Conservation (phyloP, 257 asterid genomes). For the Scutellaria minor region DNA sequence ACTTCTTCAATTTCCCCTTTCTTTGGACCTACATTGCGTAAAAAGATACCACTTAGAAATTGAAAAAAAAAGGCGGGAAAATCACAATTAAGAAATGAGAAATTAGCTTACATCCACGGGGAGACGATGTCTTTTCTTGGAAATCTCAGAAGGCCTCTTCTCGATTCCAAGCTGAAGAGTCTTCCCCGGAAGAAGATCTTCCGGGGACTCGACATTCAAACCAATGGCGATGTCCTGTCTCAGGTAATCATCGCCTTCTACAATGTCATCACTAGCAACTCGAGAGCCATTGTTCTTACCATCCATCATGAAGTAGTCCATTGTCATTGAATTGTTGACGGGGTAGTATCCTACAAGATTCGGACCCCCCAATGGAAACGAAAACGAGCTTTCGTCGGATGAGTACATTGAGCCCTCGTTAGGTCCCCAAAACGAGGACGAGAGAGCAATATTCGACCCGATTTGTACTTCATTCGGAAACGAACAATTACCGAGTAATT, state of each 20-base stretch:
- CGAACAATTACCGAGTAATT: conserved; percentile 52
- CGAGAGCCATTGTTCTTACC: conserved; percentile 24
- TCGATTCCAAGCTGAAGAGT: conserved; percentile 27
- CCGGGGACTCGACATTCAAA: conserved; percentile 34
- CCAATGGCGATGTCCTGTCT: conserved; percentile 50
- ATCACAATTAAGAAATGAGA: neutral
- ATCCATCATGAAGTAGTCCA: conserved; percentile 20
- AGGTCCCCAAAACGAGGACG: conserved; percentile 40
- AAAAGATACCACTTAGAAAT: conserved; percentile 28
- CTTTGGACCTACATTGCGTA: conserved; percentile 46
- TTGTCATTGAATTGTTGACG: conserved; percentile 30
- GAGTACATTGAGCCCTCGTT: conserved; percentile 32
- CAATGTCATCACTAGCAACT: neutral
- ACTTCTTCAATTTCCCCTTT: conserved; percentile 51
- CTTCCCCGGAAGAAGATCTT: conserved; percentile 34
- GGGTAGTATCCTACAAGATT: conserved; percentile 35
- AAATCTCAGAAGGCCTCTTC: conserved; percentile 23
- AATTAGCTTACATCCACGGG: conserved; percentile 44
- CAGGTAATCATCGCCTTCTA: conserved; percentile 47
- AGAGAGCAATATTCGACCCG: conserved; percentile 25
- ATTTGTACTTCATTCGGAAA: conserved; percentile 45
- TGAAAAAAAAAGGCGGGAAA: neutral
- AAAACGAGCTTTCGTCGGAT: conserved; percentile 42
- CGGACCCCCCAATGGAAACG: conserved; percentile 42
- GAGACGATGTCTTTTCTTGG: conserved; percentile 57